phyloP scores from a whole-genome alignment of 176 grass and related monocot genomes.

The Oryza glaberrima region DNA sequence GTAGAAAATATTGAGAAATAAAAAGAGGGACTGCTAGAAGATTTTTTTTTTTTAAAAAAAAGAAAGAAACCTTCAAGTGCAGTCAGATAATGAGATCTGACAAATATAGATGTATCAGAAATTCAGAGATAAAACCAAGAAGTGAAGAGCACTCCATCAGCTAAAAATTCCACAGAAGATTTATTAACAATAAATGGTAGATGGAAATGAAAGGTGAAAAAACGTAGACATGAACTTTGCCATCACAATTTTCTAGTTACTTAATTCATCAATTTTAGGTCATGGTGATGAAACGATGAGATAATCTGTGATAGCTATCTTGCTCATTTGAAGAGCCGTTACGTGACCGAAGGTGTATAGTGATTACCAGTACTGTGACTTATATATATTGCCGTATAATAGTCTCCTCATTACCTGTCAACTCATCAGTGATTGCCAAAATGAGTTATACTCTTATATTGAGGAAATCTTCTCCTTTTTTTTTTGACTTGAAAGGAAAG shows the following conservation, averaged over 20 bases:
- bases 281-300: constrained; percentile 13
- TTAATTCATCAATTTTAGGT: neutral
- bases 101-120: neutral
- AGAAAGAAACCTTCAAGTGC: neutral
- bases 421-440: neutral
- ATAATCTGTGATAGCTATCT: neutral
- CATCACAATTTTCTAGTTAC: constrained; percentile 10
- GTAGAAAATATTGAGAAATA: neutral
- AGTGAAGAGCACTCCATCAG: neutral
- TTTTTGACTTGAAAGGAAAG: neutral
- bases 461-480: too few relatives aligned
- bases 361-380: neutral
- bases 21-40: neutral
- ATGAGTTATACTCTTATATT: neutral
- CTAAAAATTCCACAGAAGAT: neutral
- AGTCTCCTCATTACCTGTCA: neutral
- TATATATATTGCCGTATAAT: neutral
- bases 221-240: neutral
- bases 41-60: too few relatives aligned
- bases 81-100: neutral
- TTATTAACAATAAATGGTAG: too few relatives aligned
- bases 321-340: neutral
- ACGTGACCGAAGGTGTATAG: neutral
- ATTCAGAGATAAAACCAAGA: neutral
- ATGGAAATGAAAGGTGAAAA: neutral